Evolutionary conservation across 2,329 filamentous ascomycete species (phyloP), one percentile per base, ranked within the genome.

Genomic region (Colletotrichum liaoningense): DNA sequence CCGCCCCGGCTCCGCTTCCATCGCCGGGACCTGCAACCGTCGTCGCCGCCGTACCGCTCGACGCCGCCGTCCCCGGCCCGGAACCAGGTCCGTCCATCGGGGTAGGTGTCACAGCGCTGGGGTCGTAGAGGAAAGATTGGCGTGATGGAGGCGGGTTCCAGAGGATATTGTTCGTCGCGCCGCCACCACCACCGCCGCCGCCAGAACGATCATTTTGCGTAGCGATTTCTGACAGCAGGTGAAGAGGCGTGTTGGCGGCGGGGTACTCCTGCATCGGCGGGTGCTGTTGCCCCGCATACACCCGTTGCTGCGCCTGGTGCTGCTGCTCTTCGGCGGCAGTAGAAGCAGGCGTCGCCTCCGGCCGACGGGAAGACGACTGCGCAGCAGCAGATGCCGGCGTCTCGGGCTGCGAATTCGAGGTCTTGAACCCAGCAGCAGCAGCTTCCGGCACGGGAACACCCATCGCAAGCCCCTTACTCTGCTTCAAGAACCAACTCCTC

Each of bases 401-500:
- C n/a, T 63, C 54, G 4, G 54, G 14, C 8, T 19, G 62, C 9
- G 38, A 38, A 19, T 65, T 55, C 22, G 71, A 19, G n/a, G 19
- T 6, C 69, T 14, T 71, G 9, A 75, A 42, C 26, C 9, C 14
- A 8, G 63, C 49, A 33, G 35, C 14, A 11, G 28, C 38, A 24
- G n/a, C 60, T 42, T 74, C 76, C 73, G 56, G 49, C 65, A n/a
- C 42, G n/a, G 12, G 63, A 49, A 24, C 62, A 2, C 52, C 69
- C 26, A 58, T 46, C 24, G 68, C 62, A 3, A 56, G 70, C 16
- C 73, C 76, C 69, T 84, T 83, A 64, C 80, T 82, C 72, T 88
- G 86, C 76, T 90, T 85, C 78, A 88, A 80, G 79, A 93, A 94
- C 93, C 93, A 94, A 30, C 87, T 89, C 55, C 90, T 89, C 30